Base-by-base conservation (phyloP, 2,329 filamentous ascomycete genomes). In the Cladosporium sp. region DNA sequence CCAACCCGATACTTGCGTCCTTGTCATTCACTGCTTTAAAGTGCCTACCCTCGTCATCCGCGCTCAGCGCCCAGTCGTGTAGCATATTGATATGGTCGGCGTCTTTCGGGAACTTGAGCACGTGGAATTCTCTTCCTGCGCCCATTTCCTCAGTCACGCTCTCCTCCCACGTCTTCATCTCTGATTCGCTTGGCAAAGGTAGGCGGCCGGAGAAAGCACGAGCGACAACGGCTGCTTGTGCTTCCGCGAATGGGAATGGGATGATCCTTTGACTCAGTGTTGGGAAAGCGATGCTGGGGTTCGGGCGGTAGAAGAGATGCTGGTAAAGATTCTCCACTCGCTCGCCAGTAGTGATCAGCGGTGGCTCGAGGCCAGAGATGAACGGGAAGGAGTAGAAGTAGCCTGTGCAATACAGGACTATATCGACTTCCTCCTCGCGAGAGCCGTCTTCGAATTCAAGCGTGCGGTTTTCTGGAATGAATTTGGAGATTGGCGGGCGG, bases 311-410 rank as follows among this genome's bases (percentile, higher is more conserved):
- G 76, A 97, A 89, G 11, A 97, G 73, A 71, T 98, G 92, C 69
- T 92, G 83, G 76, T 93, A 97, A 3, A 93, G 79, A 36, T 89
- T 87, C 67, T 88, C 82, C 0, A 93, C 88, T 30, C 90, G 85
- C 36, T 84, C 85, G 0, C 93, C 93, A 63, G 88, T 85, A 0
- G 85, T 88, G 64, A 93, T 83, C 1, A 92, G 75, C 0, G 86
- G 81, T 0, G 87, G 83, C 21, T 66, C 43, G 3, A 86, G 73
- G 73, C 76, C 75, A 2, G 77, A 76, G 3, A 89, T 75, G 73
- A 97, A 97, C 0, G 93, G 92, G 65, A 90, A 91, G 5, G 89
- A 88, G 78, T 91, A 97, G 65, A 96, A 86, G 73, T 96, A 98
- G 0, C 94, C 94, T 0, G 94, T 97, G 76, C 91, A 93, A 77